Percentiles rank a stretch among this genome's conserved stretches.
Evolutionary conservation across 2,329 filamentous ascomycete genomes (phyloP).

Genomic region (Aureobasidium sp.): DNA sequence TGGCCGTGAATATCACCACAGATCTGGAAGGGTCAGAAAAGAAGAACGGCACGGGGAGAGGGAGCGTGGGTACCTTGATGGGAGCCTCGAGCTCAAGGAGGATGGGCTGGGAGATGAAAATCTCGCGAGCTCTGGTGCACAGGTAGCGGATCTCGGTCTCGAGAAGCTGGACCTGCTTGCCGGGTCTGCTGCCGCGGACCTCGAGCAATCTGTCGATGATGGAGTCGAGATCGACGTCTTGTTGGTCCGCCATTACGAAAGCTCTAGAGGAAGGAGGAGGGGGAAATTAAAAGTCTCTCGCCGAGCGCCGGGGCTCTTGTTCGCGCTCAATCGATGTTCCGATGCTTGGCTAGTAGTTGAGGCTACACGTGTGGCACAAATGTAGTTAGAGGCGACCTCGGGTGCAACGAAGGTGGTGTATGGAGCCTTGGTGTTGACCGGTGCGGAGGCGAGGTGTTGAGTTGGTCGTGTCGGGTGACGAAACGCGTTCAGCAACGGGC

Average conservation of each 20-base stretch:
- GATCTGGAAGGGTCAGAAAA: conserved; percentile 55
- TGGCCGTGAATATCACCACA: conserved; percentile 99
- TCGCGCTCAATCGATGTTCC: conserved; percentile 13
- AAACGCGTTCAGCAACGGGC: background rate
- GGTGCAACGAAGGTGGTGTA: conserved; percentile 5
- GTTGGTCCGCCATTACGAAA: conserved; percentile 60
- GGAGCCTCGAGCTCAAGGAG: conserved; percentile 95
- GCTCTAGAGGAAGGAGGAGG: conserved; percentile 1
- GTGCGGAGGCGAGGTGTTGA: background rate
- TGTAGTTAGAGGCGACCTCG: conserved; percentile 7
- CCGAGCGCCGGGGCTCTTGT: conserved; percentile 27
- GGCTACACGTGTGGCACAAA: conserved; percentile 14
- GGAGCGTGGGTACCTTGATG: conserved; percentile 68
- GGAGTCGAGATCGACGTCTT: conserved; percentile 96
- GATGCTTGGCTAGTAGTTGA: background rate
- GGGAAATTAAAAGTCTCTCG: conserved; percentile 14
- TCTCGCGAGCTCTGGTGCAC: conserved; percentile 97
- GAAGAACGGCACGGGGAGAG: background rate
- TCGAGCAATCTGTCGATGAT: conserved; percentile 98
- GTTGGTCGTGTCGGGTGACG: background rate
- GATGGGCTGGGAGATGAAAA: conserved; percentile 99
- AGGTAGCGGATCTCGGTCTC: conserved; percentile 95
- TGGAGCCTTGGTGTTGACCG: conserved; percentile 5
- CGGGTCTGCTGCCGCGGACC: conserved; percentile 93
- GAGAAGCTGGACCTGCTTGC: conserved; percentile 95